These are phyloP conservation scores for Agaricus subrufescens DNA, from an alignment of 768 basidiomycete species.

Conservation along the genomic window DNA sequence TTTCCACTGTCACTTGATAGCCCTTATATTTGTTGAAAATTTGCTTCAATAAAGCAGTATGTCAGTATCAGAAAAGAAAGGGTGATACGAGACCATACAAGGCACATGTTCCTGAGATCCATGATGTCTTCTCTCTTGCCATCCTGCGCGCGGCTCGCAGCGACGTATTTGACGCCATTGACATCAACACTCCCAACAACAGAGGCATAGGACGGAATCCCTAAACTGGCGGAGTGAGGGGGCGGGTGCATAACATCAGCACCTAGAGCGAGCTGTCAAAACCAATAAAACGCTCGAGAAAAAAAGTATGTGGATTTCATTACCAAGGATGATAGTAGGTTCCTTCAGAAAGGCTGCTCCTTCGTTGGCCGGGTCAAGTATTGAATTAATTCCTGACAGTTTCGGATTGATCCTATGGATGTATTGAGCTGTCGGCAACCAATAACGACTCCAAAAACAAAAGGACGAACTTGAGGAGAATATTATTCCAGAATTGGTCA, in stretches of 20 bases:
- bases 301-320: background rate
- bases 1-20: slow-evolving; percentile 55
- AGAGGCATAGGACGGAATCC: slow-evolving; percentile 76
- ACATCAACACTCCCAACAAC: slow-evolving; percentile 79
- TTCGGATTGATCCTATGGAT: slow-evolving; percentile 70
- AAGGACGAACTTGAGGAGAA: slow-evolving; percentile 64
- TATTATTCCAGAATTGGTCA: slow-evolving; percentile 77
- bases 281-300: background rate
- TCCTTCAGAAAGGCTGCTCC: slow-evolving; percentile 55
- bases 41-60: slow-evolving; percentile 32
- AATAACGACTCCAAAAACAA: background rate
- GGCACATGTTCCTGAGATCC: slow-evolving; percentile 61
- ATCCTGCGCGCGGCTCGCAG: slow-evolving; percentile 59
- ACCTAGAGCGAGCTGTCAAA: slow-evolving; percentile 24
- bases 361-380: slow-evolving; percentile 53
- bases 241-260: slow-evolving; percentile 84
- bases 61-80: background rate
- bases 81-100: slow-evolving; percentile 27
- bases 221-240: slow-evolving; percentile 57
- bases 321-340: slow-evolving; percentile 53
- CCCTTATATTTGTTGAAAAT: slow-evolving; percentile 52
- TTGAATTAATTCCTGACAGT: slow-evolving; percentile 74
- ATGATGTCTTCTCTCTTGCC: slow-evolving; percentile 76
- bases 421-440: background rate
- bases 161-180: slow-evolving; percentile 67